phyloP scores from a whole-genome alignment of 176 grass and related monocot genomes.

The Lolium multiflorum region DNA sequence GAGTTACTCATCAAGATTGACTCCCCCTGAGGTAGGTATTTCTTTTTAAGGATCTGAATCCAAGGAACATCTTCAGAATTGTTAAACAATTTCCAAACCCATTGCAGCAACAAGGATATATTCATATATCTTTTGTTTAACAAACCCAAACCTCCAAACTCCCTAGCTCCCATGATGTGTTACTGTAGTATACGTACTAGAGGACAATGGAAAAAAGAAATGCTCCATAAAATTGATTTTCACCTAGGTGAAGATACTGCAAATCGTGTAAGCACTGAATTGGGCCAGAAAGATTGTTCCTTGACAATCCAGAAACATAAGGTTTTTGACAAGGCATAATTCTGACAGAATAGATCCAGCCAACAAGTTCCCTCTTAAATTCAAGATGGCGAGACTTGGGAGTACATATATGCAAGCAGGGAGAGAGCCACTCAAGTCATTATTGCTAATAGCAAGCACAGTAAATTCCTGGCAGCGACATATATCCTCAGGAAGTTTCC shows the following conservation, averaged over 20 bases:
- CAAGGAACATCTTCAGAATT: no score
- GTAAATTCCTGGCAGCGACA: neutral
- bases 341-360: constrained; percentile 13
- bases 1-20: no score
- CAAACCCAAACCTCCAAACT: no score
- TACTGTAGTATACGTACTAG: constrained; percentile 3
- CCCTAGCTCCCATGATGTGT: no score
- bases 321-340: neutral
- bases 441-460: neutral
- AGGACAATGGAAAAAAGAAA: constrained; percentile 1
- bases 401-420: neutral
- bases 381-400: neutral
- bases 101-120: no score
- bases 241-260: neutral
- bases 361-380: constrained; percentile 42
- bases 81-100: no score
- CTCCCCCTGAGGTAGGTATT: no score
- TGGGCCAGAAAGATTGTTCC: constrained; percentile 39
- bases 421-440: neutral
- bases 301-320: constrained; percentile 49
- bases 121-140: no score
- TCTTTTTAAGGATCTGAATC: no score
- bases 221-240: constrained; percentile 35
- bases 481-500: neutral
- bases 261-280: neutral